A percentile compares a stretch with the other conserved stretches of the same genome.
phyloP scores from a whole-genome alignment of 192 early-diverging fungal species.

The Lunasporangiospora selenospora region DNA sequence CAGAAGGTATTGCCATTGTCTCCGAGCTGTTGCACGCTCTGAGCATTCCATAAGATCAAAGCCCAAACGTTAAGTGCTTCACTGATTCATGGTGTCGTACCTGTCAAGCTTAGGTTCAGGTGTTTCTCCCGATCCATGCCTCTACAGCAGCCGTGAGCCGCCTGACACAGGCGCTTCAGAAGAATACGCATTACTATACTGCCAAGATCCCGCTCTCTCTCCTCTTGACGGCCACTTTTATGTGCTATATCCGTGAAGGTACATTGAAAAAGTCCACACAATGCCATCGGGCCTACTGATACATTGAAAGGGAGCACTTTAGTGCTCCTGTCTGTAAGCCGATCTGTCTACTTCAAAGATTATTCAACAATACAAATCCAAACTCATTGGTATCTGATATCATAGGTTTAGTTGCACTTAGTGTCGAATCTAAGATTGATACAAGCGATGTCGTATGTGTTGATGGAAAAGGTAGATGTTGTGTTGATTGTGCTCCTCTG shows the following conservation, averaged over 20 bases:
- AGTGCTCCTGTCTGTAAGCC: no score
- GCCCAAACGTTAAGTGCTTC: no score
- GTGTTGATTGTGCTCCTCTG: background rate
- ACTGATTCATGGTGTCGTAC: no score
- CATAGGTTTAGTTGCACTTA: constrained; percentile 16
- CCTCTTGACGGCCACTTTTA: constrained; percentile 23
- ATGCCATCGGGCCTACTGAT: no score
- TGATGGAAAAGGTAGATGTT: constrained; percentile 22
- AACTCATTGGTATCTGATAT: no score
- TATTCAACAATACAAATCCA: no score
- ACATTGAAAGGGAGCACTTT: no score
- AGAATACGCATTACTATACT: constrained; percentile 16
- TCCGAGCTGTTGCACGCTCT: constrained; percentile 5
- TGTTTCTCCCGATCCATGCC: constrained; percentile 15
- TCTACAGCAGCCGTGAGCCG: background rate
- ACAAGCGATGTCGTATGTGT: constrained; percentile 33
- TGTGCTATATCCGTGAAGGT: constrained; percentile 40
- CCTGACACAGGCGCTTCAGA: constrained; percentile 1
- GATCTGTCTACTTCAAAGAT: no score
- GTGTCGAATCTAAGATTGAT: constrained; percentile 22
- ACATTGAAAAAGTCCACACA: no score
- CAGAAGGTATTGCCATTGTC: constrained; percentile 22
- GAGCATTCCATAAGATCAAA: background rate
- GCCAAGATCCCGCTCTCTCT: constrained; percentile 25
- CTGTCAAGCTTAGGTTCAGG: constrained; percentile 17